Evolutionary conservation across 805 yeast species (phyloP).

Genomic region (Candida khao-thaluensis): DNA sequence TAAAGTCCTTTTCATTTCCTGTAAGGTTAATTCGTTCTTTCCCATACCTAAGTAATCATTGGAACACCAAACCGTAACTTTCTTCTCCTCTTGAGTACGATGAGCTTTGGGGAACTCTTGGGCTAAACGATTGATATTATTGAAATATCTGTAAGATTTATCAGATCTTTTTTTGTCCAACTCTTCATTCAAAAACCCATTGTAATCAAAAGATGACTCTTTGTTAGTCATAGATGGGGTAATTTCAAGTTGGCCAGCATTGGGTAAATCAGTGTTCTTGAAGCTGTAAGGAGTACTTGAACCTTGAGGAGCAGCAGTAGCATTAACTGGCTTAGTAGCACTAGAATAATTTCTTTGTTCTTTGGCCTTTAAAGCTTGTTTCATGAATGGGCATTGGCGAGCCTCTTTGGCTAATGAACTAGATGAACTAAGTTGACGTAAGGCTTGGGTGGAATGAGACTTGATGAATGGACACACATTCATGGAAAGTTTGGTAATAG

Average conservation of each 20-base stretch:
- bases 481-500: constrained; percentile 72
- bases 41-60: constrained; percentile 98
- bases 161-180: constrained; percentile 75
- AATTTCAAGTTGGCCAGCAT: constrained; percentile 7
- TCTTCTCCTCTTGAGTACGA: constrained; percentile 66
- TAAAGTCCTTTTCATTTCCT: constrained; percentile 75
- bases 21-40: constrained; percentile 67
- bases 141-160: constrained; percentile 92
- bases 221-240: constrained; percentile 35
- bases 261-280: constrained; percentile 26
- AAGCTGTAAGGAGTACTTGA: constrained; percentile 27
- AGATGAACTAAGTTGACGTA: constrained; percentile 53
- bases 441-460: constrained; percentile 54
- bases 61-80: constrained; percentile 98
- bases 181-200: constrained; percentile 65
- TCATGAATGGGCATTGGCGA: constrained; percentile 85
- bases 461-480: constrained; percentile 82
- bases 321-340: constrained; percentile 45
- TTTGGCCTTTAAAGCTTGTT: constrained; percentile 60
- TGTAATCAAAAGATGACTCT: constrained; percentile 65
- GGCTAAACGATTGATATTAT: constrained; percentile 95
- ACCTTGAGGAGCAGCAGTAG: constrained; percentile 37
- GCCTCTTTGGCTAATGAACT: constrained; percentile 57
- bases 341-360: constrained; percentile 45
- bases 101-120: constrained; percentile 93